Evolutionary conservation across 2,329 filamentous ascomycete species (phyloP).

Genomic region (Colletotrichum salicis): DNA sequence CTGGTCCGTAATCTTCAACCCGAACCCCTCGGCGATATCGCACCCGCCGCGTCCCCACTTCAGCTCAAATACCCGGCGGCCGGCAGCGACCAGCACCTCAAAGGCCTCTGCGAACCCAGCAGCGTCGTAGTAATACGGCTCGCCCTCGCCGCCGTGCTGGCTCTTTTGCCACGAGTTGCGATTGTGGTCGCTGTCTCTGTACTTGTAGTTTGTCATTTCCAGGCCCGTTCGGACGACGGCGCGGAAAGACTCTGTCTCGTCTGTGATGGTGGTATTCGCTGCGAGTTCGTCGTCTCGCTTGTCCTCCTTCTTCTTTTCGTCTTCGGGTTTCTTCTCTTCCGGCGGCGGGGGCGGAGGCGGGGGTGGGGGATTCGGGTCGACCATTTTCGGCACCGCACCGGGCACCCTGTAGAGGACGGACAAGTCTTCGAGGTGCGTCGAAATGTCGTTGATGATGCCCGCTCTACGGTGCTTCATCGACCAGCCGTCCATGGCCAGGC

Average conservation of each 20-base stretch:
- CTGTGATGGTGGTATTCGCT: conserved; percentile 7
- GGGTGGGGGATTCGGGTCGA: conserved; percentile 49
- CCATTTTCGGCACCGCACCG: conserved; percentile 47
- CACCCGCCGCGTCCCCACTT: conserved; percentile 61
- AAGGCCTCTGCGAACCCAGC: conserved; percentile 57
- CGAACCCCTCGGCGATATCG: conserved; percentile 49
- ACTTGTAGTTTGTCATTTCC: conserved; percentile 56
- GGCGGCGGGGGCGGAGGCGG: conserved; percentile 43
- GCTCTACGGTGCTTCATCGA: conserved; percentile 50
- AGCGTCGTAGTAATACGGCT: conserved; percentile 63
- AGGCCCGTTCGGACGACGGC: conserved; percentile 40
- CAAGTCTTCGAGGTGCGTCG: conserved; percentile 56
- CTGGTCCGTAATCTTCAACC: conserved; percentile 54
- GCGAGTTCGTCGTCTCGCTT: background rate
- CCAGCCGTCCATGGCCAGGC: conserved; percentile 59
- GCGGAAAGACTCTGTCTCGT: conserved; percentile 28
- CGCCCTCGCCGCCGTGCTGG: conserved; percentile 61
- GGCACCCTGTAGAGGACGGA: conserved; percentile 57
- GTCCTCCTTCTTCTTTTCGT: background rate
- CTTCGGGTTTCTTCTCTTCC: conserved; percentile 8
- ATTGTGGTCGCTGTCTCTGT: conserved; percentile 47
- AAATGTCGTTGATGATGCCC: conserved; percentile 59
- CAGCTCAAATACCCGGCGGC: conserved; percentile 51
- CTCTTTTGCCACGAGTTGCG: conserved; percentile 65
- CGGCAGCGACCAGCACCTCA: conserved; percentile 57